phyloP scores from a whole-genome alignment of 768 basidiomycete genomes.

The Kwoniella botswanensis region DNA sequence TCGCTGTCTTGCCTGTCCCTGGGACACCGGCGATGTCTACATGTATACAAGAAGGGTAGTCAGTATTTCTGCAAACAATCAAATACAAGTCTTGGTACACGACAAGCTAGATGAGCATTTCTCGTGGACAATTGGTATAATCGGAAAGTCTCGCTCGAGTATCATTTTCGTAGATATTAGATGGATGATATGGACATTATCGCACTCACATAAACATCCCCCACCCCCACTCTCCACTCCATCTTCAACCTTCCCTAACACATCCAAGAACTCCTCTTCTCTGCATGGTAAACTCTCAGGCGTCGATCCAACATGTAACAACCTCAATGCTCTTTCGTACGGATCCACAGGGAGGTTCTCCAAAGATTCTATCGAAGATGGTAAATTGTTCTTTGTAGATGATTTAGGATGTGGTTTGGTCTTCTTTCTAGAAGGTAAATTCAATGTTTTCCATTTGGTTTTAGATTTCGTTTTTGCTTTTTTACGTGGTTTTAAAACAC shows the following conservation, averaged over 20 bases:
- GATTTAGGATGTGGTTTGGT: conserved; percentile 40
- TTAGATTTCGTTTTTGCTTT: conserved; percentile 4
- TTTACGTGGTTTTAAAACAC: neutral
- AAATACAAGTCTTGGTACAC: too few relatives aligned
- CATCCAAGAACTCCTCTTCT: conserved; percentile 78
- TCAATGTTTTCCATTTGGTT: conserved; percentile 19
- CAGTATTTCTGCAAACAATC: too few relatives aligned
- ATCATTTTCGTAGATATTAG: neutral
- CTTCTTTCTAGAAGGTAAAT: conserved; percentile 25
- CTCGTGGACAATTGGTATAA: too few relatives aligned
- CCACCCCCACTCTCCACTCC: conserved; percentile 90
- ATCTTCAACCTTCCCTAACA: conserved; percentile 77
- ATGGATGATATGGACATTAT: conserved; percentile 5
- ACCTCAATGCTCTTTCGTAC: conserved; percentile 85
- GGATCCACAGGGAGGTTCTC: conserved; percentile 72
- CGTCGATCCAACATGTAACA: conserved; percentile 88
- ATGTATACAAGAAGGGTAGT: neutral
- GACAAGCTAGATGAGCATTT: too few relatives aligned
- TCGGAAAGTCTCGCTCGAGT: too few relatives aligned
- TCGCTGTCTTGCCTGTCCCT: conserved; percentile 91
- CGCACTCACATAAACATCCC: conserved; percentile 83
- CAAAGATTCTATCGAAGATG: conserved; percentile 54
- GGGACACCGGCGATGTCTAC: conserved; percentile 96
- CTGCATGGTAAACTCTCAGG: conserved; percentile 89
- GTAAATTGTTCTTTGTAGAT: conserved; percentile 38